Base-by-base conservation (phyloP, 2,329 filamentous ascomycete species). In the Colletotrichum liaoningense region DNA sequence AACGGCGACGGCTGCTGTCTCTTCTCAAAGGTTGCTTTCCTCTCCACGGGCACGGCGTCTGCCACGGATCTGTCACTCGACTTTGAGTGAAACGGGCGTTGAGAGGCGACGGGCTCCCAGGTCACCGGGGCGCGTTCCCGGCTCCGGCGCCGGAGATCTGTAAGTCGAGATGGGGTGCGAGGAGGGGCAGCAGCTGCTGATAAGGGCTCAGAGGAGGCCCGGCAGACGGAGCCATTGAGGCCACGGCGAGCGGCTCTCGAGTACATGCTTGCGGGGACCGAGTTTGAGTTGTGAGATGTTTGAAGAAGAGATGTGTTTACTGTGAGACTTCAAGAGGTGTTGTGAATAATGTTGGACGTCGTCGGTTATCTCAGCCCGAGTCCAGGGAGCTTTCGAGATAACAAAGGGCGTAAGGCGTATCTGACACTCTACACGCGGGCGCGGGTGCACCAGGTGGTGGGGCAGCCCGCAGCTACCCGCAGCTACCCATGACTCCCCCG, bases 1-100 rank as follows among this genome's bases (percentile, higher is more conserved):
- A 94, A 75, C 75, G 78, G 76, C 16, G 75, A 75, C 12, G 57
- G 65, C 30, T 38, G 9, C 54, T 72, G 65, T 1, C 69, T 55
- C 64, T 76, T 75, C 58, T 75, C 74, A 16, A 76, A 72, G 2
- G 52, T 26, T 55, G 75, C 75, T 38, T 71, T 52, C 22, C 71
- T 67, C 65, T 75, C 70, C 1, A 67, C 57, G 11, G 75, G 74
- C 5, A 74, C 63, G 22, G 75, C 74, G 24, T 76, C 75, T 24
- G 71, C 75, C 24, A 75, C 74, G 16, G 75, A 76, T n/a, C 62
- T 63, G 33, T 65, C 62, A 8, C 55, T 38, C 2, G 73, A 46
- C 49, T 74, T 76, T 46, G 62, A 66, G 63, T 74, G 57, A 28
- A 76, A 75, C 1, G 54, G 11, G 12, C 63, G 73, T 7, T 57